Conservation (phyloP, 1,139 yeast species). For the Hemisphaericaspora xylofermentans region DNA sequence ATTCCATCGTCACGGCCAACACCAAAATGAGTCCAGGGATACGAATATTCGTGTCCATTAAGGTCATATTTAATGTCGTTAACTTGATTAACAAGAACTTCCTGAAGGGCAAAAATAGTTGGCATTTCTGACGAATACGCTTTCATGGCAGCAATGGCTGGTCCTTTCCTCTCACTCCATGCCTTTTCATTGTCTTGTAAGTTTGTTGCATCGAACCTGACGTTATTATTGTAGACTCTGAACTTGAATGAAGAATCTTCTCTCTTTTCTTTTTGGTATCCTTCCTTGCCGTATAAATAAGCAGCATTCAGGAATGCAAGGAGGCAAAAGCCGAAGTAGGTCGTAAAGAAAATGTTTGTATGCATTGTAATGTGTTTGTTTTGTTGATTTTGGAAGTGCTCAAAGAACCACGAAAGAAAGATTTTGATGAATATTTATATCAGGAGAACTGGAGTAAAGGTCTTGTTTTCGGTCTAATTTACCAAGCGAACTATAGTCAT, state of each 20-base stretch:
- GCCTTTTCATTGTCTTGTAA: conserved; percentile 27
- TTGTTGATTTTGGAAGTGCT: too few relatives aligned
- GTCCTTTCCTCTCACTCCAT: conserved; percentile 28
- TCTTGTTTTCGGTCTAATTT: too few relatives aligned
- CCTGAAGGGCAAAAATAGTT: conserved; percentile 34
- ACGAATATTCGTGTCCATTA: conserved; percentile 16
- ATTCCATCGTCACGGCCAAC: conserved; percentile 49
- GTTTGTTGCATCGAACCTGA: conserved; percentile 32
- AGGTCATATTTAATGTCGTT: conserved; percentile 26
- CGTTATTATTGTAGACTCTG: conserved; percentile 36
- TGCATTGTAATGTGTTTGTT: background rate
- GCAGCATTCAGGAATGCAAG: background rate
- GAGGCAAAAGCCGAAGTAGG: background rate
- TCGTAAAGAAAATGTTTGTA: background rate
- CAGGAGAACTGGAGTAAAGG: too few relatives aligned
- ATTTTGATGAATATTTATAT: background rate
- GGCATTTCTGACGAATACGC: conserved; percentile 24
- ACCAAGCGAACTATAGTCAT: too few relatives aligned
- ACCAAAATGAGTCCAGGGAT: conserved; percentile 39
- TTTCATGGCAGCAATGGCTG: conserved; percentile 27
- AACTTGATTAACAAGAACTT: conserved; percentile 28
- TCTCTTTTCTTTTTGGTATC: background rate
- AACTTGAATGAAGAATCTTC: conserved; percentile 16
- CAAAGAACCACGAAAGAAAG: background rate
- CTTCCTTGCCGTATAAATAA: background rate